Base-by-base conservation (phyloP, 2,329 filamentous ascomycete species). In the Hymenotorrendiella dingleyae region DNA sequence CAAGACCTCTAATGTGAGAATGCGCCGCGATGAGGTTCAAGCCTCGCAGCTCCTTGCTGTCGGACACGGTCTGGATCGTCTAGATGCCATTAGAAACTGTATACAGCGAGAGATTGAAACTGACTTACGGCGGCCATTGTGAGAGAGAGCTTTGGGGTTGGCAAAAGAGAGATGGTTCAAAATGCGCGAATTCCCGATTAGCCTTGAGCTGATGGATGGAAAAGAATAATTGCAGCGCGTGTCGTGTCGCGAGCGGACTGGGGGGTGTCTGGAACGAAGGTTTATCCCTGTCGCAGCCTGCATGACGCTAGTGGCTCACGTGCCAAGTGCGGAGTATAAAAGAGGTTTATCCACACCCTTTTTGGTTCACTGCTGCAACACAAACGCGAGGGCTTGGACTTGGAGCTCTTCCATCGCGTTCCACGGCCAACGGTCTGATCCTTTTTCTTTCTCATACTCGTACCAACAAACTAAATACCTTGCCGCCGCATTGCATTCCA, bases 21-120 rank as follows among this genome's bases (percentile, higher is more conserved):
- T 98, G 93, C 46, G 93, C 91, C 49, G 93, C 93, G 66, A 98
- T 94, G 68, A 98, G 84, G 68, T 95, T 97, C 62, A 98, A 82
- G 53, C 90, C 90, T 57, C 90, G 84, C 63, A 97, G 84, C 78
- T 97, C 91, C 70, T 93, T 95, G 67, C 80, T 86, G 75, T 97
- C 91, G 63, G 89, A 86, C 65, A 97, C 82, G 59, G 93, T 97
- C 47, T 80, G 80, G 57, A 87, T 86, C 61, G 69, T 67, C 76
- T 80, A 38, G 10, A 22, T 10, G 10, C 22, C 36, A 30, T 24
- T 53, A 30, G 54, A 46, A 26, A 30, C 28, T 6, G 8, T 8
- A 2, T 2, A 27, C 19, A 26, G 11, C 11, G 10, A 16, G 9
- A 7, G 14, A 23, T 20, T 4, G 10, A 7, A 24, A 7, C 3